Evolutionary conservation across 139 green algal genomes (phyloP).

Genomic region (Picochlorum sp.): DNA sequence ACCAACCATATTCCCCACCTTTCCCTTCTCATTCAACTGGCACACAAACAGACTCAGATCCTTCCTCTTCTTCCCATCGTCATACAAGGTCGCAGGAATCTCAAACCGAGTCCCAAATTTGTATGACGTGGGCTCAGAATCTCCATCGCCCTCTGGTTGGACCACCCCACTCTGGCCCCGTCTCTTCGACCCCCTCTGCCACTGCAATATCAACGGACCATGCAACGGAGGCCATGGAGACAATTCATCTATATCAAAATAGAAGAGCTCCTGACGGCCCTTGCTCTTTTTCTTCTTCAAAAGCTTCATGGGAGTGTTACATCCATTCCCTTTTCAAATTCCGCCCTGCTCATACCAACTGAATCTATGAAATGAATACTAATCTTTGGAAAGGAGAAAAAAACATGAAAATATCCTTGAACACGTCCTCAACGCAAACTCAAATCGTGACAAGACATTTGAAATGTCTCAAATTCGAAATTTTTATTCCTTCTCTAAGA

Average conservation of each 20-base stretch:
- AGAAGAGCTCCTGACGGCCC: neutral
- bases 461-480: no score
- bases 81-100: conserved; percentile 7
- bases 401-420: no score
- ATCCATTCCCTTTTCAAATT: no score
- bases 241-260: conserved; percentile 6
- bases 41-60: conserved; percentile 1
- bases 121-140: neutral
- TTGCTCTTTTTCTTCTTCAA: neutral
- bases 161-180: neutral
- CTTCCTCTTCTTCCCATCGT: conserved; percentile 1
- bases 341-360: no score
- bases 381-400: no score
- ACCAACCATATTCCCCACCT: conserved; percentile 4
- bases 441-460: no score
- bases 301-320: no score
- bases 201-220: conserved; percentile 5
- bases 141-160: neutral
- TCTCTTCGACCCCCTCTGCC: conserved; percentile 2
- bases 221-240: conserved; percentile 5
- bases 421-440: no score
- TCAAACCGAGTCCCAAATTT: neutral
- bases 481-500: no score
- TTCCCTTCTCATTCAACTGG: conserved; percentile 11
- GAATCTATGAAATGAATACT: no score